Evolutionary conservation across 2,329 filamentous ascomycete species (phyloP).

Genomic region (Fusarium albosuccineum): DNA sequence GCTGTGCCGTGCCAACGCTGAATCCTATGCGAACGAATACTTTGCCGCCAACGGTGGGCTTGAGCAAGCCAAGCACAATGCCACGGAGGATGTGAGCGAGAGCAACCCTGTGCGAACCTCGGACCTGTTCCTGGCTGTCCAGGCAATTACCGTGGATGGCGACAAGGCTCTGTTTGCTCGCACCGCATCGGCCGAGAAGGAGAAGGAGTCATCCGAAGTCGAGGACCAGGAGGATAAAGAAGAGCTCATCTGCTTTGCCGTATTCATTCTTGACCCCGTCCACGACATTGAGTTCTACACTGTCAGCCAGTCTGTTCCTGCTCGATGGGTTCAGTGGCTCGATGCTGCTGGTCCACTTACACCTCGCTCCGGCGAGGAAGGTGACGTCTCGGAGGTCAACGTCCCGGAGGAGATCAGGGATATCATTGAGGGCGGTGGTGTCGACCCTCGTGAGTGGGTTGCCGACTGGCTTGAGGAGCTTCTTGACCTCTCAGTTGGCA

Average conservation of each 20-base stretch:
- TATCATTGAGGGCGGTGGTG: conserved; percentile 79
- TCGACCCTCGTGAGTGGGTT: conserved; percentile 97
- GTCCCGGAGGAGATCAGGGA: conserved; percentile 87
- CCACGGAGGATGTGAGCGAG: conserved; percentile 83
- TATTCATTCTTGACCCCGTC: conserved; percentile 88
- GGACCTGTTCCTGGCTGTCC: conserved; percentile 95
- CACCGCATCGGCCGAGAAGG: conserved; percentile 64
- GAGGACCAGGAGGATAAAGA: conserved; percentile 67
- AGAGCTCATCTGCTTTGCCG: conserved; percentile 77
- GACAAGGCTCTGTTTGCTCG: conserved; percentile 77
- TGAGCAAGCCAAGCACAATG: conserved; percentile 82
- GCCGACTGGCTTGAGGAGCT: conserved; percentile 97
- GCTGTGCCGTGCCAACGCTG: conserved; percentile 88
- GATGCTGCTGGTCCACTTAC: conserved; percentile 77
- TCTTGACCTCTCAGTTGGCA: conserved; percentile 80
- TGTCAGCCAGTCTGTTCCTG: conserved; percentile 85
- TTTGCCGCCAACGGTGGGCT: conserved; percentile 83
- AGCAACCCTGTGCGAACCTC: conserved; percentile 91
- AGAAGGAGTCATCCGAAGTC: conserved; percentile 66
- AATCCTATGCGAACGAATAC: conserved; percentile 88
- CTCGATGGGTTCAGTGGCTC: conserved; percentile 91
- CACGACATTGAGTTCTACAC: conserved; percentile 90
- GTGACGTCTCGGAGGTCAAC: conserved; percentile 54
- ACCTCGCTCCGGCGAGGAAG: conserved; percentile 65
- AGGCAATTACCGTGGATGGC: conserved; percentile 79